A percentile compares a stretch with the other conserved stretches of the same genome.
These are phyloP conservation scores for Fraxinus albicans DNA, from an alignment of 305 asterid species.

Conservation along the genomic window DNA sequence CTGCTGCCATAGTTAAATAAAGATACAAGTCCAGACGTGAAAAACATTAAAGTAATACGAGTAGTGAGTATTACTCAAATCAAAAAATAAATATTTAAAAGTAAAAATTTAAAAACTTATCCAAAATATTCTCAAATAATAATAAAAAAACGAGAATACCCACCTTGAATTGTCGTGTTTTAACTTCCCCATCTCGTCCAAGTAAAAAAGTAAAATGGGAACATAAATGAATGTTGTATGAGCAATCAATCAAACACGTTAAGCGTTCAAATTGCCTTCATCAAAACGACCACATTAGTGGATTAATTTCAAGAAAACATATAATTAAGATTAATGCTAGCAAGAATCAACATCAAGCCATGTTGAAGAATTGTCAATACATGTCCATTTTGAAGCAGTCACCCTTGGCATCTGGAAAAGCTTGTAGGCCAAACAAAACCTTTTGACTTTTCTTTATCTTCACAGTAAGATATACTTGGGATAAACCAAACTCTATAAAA, in stretches of 20 bases:
- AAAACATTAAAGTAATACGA: not conserved
- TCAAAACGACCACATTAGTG: not conserved
- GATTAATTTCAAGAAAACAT: not conserved
- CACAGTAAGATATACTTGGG: not conserved
- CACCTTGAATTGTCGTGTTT: not conserved
- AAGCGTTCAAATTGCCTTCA: not conserved
- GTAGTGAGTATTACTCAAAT: not conserved
- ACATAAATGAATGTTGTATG: not conserved
- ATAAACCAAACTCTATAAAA: not conserved
- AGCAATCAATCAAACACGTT: not conserved
- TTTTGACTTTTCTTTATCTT: slow-evolving; percentile 2
- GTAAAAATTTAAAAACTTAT: not conserved
- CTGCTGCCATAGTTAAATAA: not conserved
- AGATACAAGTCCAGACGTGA: not conserved
- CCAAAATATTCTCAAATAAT: not conserved
- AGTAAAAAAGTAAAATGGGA: no score
- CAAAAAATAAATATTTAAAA: no score
- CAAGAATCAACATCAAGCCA: not conserved
- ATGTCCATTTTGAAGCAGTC: not conserved
- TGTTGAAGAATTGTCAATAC: not conserved
- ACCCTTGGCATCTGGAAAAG: not conserved
- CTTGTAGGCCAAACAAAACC: not conserved
- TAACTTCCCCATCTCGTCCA: not conserved
- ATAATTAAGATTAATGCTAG: not conserved
- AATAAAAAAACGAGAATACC: not conserved